Base-by-base conservation (phyloP, 2,329 filamentous ascomycete species). In the Tympanopsis confertula region DNA sequence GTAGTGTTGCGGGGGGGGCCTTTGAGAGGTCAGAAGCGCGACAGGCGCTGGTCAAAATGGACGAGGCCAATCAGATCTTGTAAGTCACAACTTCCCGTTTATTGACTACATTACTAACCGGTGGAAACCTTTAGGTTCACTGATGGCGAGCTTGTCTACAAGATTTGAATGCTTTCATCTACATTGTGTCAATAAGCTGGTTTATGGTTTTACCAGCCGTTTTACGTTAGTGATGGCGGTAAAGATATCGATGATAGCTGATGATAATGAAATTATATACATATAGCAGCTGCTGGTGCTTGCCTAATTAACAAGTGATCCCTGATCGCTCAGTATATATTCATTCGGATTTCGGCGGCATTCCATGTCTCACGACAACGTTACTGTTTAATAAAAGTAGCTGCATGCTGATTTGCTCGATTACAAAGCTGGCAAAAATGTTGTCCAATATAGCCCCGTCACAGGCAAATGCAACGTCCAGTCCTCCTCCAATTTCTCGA, bases 361-460 rank as follows among this genome's bases (percentile, higher is more conserved):
- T 82, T 82, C 77, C 78, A 82, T 14, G 62, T 69, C 56, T 82
- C 77, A 17, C 49, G 46, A 4, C 65, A 68, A 3, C 62, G 46
- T 5, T 55, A 58, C 37, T 66, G 58, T 35, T 50, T 49, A 33
- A 44, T 2, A 54, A 61, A 12, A 87, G 51, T 1, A 55, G 55
- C 1, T 89, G 89, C 55, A 93, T 74, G 1, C 91, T 89, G 37
- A 94, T 78, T 57, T 98, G 91, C 59, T 98, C 88, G 49, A 98
- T 94, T 13, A 85, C 86, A 57, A 94, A 91, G 50, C 87, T 88
- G 5, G 91, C 89, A 2, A 86, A 82, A 4, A 96, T 71, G 33
- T 75, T 82, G 4, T 80, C 91, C 75, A 82, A 89, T 0, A 74
- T 66, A 4, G 83, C 78, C 46, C 71, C 65, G 1, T 74, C 77